Base-by-base conservation (phyloP, 2,329 filamentous ascomycete species). In the Tolypocladium tundrense region DNA sequence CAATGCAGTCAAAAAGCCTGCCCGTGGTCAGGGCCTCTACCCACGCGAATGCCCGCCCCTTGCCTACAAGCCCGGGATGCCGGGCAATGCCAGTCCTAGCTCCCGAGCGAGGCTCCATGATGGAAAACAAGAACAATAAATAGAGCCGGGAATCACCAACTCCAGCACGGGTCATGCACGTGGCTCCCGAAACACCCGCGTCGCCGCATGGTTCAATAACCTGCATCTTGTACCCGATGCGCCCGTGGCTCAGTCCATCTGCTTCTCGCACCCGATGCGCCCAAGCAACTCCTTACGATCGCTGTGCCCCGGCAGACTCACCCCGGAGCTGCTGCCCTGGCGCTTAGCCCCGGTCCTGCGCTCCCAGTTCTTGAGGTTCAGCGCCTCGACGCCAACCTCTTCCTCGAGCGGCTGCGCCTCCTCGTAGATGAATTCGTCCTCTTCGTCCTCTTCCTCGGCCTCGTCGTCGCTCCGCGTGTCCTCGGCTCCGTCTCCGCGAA, bases 401-500 rank as follows among this genome's bases (percentile, higher is more conserved):
- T 91, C 82, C 70, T 91, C 88, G 11, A 88, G 77, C 2, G 84
- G 75, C 61, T 77, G 72, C 3, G 77, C 78, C 66, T 82, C 78
- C 65, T 83, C 79, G 59, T 81, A 82, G 55, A 79, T 71, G 54
- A 74, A 79, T 60, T 82, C 78, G 16, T 78, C 76, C 48, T 84
- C 82, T 62, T 88, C 85, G 60, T 88, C 81, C 31, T 84, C 84
- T 3, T 82, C 86, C 27, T 86, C 89, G 7, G 77, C 88, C 72
- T 96, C 91, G 62, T 91, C 90, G 65, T 97, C 93, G 62, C 90
- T 96, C 58, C 94, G 85, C 21, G 85, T 82, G 68, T 99, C 94
- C 62, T 97, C 91, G 6, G 93, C 91, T 39, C 84, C 79, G 42
- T 80, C 83, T 39, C 93, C 92, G 55, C 80, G 82, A 41, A 97